These are phyloP conservation scores for Alternaria ventricosa DNA, from an alignment of 2,329 filamentous ascomycete genomes.

Conservation along the genomic window DNA sequence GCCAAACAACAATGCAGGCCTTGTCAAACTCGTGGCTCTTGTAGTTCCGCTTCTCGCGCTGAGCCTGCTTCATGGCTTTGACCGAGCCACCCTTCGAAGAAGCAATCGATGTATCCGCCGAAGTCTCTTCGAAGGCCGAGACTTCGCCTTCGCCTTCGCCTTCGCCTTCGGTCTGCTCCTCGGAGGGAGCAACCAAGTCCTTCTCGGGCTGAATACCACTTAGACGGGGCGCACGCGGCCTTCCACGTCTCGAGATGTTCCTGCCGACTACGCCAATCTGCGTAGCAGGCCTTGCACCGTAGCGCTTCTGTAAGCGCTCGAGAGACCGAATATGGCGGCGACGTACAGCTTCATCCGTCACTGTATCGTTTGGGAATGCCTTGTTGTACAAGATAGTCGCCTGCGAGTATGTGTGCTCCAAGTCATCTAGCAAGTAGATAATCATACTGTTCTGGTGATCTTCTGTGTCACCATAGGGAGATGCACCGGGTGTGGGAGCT, in stretches of 20 bases:
- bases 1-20: conserved; percentile 25
- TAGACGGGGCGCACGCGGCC: conserved; percentile 2
- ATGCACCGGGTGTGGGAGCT: conserved; percentile 1
- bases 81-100: neutral
- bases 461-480: conserved; percentile 18
- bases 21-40: conserved; percentile 10
- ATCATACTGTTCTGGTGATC: conserved; percentile 19
- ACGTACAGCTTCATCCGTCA: conserved; percentile 20
- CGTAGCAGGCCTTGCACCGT: conserved; percentile 10
- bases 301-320: conserved; percentile 12
- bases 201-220: neutral
- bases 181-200: neutral
- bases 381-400: conserved; percentile 6
- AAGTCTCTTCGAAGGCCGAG: neutral
- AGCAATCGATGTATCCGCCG: neutral
- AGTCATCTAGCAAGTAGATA: conserved; percentile 21
- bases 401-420: conserved; percentile 13
- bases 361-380: conserved; percentile 11
- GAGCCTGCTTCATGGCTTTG: neutral
- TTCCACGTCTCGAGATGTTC: conserved; percentile 15
- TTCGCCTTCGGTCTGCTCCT: neutral
- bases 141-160: neutral
- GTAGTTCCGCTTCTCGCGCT: neutral
- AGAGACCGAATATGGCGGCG: conserved; percentile 14
- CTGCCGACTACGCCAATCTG: conserved; percentile 7